A percentile compares a stretch with the other conserved stretches of the same genome.
These are phyloP conservation scores for Lachnellula willkommii DNA, from an alignment of 2,329 filamentous ascomycete species.

Conservation along the genomic window DNA sequence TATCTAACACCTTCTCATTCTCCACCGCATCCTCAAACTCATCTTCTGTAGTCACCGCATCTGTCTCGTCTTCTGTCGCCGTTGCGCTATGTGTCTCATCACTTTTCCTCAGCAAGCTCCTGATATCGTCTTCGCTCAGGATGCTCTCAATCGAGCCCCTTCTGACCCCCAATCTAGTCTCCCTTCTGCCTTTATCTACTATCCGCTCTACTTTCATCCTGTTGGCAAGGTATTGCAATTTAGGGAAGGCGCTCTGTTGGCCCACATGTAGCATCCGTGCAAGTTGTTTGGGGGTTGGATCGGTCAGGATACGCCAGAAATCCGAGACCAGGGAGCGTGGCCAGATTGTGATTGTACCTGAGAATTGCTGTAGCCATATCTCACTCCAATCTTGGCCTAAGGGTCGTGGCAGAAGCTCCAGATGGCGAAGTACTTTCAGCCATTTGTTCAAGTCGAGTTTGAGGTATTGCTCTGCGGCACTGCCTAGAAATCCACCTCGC, in stretches of 20 bases:
- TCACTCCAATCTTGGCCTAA: constrained; percentile 95
- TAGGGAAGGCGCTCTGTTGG: constrained; percentile 83
- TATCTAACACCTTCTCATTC: constrained; percentile 6
- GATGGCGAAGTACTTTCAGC: constrained; percentile 87
- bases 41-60: constrained; percentile 18
- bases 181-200: constrained; percentile 53
- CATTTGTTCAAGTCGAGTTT: constrained; percentile 97
- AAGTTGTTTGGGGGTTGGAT: constrained; percentile 69
- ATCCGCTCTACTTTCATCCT: constrained; percentile 74
- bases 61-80: constrained; percentile 27
- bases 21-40: constrained; percentile 16
- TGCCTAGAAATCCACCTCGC: constrained; percentile 92
- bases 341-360: constrained; percentile 94
- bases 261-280: constrained; percentile 87
- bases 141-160: constrained; percentile 55
- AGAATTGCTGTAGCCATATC: constrained; percentile 92
- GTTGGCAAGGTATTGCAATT: constrained; percentile 86
- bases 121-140: constrained; percentile 55
- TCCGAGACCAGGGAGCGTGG: constrained; percentile 74
- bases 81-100: constrained; percentile 32
- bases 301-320: constrained; percentile 79
- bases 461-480: constrained; percentile 86
- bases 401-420: constrained; percentile 84
- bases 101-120: constrained; percentile 38
- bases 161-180: constrained; percentile 45